Percentiles rank a stretch among this genome's conserved stretches.
Conservation (phyloP, 192 early-diverging fungal species). For the Coemansia guatemalensis region DNA sequence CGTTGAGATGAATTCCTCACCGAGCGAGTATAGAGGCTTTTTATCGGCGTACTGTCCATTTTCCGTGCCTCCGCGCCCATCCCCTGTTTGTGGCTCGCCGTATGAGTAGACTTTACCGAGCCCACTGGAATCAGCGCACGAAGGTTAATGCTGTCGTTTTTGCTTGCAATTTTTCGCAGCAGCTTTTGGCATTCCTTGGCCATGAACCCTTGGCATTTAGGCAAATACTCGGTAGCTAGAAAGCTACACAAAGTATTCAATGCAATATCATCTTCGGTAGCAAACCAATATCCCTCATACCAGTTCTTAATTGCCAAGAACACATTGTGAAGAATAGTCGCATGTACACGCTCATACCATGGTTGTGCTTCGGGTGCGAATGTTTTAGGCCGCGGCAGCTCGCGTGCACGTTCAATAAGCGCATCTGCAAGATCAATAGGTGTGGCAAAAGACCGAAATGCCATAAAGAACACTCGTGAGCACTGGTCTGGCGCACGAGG, state of each 20-base stretch:
- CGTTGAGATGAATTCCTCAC: neutral
- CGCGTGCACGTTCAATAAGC: conserved; percentile 65
- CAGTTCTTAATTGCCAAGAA: conserved; percentile 80
- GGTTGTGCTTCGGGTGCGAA: conserved; percentile 47
- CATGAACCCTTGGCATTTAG: conserved; percentile 12
- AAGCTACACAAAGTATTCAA: conserved; percentile 38
- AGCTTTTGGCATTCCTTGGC: conserved; percentile 39
- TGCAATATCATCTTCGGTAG: conserved; percentile 49
- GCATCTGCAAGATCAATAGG: conserved; percentile 63
- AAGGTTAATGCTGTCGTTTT: conserved; percentile 16
- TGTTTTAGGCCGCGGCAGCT: conserved; percentile 11
- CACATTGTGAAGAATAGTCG: conserved; percentile 70
- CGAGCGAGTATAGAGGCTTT: neutral
- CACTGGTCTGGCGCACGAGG: conserved; percentile 51
- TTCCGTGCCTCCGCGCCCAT: neutral
- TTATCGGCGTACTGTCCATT: neutral
- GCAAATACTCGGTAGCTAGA: conserved; percentile 35
- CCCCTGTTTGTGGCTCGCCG: neutral
- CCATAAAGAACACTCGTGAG: conserved; percentile 73
- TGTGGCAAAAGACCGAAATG: conserved; percentile 81
- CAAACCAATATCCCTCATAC: conserved; percentile 73
- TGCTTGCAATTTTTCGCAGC: conserved; percentile 19
- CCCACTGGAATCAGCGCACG: conserved; percentile 1
- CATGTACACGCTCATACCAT: conserved; percentile 64
- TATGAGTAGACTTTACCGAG: neutral